Percentiles rank a stretch among this genome's conserved stretches.
phyloP scores from a whole-genome alignment of 352 stramenopile species.

The Phytophthora ramorum region DNA sequence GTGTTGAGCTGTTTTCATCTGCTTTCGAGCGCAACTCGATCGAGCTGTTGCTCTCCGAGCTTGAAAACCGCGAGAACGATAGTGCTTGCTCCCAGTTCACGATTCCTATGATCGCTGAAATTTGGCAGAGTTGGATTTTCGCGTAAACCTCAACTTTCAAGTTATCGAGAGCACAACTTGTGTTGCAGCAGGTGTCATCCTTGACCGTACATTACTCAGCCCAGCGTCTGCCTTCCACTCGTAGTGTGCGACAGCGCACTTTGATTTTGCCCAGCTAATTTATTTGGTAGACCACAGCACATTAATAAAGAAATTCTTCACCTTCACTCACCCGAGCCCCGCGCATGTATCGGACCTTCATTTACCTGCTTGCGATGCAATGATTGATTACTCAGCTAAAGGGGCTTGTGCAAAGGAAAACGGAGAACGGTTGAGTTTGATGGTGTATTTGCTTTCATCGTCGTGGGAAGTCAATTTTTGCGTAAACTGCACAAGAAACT shows the following conservation, averaged over 20 bases:
- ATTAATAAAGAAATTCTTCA: conserved; percentile 14
- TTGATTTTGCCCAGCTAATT: conserved; percentile 29
- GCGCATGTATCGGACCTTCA: conserved; percentile 12
- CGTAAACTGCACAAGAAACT: neutral
- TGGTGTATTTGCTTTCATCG: too few species aligned
- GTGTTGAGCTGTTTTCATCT: conserved; percentile 53
- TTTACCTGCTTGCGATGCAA: neutral
- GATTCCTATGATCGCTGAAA: conserved; percentile 55
- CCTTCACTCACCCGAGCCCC: conserved; percentile 18
- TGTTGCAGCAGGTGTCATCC: conserved; percentile 11
- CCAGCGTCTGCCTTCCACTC: conserved; percentile 18
- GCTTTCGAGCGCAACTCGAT: conserved; percentile 72
- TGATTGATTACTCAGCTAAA: conserved; percentile 12
- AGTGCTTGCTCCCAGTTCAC: conserved; percentile 51
- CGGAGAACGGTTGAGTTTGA: too few species aligned
- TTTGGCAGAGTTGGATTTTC: conserved; percentile 70
- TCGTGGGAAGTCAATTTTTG: neutral
- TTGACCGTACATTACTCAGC: conserved; percentile 27
- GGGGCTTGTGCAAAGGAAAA: neutral
- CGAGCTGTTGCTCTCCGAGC: conserved; percentile 49
- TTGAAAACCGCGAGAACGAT: conserved; percentile 37
- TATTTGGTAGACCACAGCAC: conserved; percentile 27
- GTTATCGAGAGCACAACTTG: neutral
- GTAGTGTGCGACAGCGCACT: conserved; percentile 13
- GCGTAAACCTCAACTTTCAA: conserved; percentile 30